A percentile compares a stretch with the other conserved stretches of the same genome.
Evolutionary conservation across 176 grass and related monocot genomes (phyloP).

Genomic region (Triticum timopheevii): DNA sequence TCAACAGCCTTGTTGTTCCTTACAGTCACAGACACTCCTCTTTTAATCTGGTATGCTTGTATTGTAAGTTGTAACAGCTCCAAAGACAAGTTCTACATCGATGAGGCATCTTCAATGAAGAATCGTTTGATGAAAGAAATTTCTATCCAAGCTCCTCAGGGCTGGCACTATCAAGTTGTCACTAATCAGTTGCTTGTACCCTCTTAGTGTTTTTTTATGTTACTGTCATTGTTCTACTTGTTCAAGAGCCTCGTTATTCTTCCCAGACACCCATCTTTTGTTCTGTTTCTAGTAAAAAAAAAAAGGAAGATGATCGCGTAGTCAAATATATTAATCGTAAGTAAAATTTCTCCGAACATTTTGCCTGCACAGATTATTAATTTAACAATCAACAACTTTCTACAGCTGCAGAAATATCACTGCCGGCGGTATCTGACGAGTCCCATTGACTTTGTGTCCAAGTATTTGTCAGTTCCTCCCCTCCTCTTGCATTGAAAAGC

Average conservation of each 20-base stretch:
- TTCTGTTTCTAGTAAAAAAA: background rate
- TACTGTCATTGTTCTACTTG: background rate
- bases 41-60: background rate
- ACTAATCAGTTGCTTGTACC: background rate
- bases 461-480: background rate
- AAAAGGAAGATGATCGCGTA: background rate
- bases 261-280: background rate
- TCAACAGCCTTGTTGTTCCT: background rate
- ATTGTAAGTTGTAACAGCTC: background rate
- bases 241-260: background rate
- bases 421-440: background rate
- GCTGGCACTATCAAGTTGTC: background rate
- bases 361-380: background rate
- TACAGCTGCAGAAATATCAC: background rate
- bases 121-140: background rate
- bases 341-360: background rate
- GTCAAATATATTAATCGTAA: background rate
- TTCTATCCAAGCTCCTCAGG: background rate
- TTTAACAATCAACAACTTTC: background rate
- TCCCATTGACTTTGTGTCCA: background rate
- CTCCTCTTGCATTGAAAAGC: background rate
- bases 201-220: background rate
- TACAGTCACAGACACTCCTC: background rate
- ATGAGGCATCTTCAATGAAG: background rate
- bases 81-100: background rate